Conservation (phyloP, 2,329 filamentous ascomycete genomes). For the Myrmaecium sp. region DNA sequence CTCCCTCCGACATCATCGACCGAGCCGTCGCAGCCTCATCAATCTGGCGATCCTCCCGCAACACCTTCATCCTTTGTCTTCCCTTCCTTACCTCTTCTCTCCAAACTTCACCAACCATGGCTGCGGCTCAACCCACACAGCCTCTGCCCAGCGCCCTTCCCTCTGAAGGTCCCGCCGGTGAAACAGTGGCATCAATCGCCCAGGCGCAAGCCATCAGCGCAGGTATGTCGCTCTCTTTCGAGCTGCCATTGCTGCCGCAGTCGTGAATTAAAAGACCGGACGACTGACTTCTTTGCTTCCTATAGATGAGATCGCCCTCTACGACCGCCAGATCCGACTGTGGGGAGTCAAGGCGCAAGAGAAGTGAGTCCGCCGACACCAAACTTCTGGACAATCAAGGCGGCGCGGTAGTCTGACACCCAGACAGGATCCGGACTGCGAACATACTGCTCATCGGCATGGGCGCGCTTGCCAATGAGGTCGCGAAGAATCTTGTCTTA, state of each 20-base stretch:
- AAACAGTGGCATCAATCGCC: slow-evolving; percentile 20
- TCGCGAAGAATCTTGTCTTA: slow-evolving; percentile 92
- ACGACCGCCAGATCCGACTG: slow-evolving; percentile 90
- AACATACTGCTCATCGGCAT: slow-evolving; percentile 81
- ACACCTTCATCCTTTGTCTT: no score
- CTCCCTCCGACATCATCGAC: no score
- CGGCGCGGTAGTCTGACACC: slow-evolving; percentile 6
- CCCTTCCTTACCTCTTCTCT: slow-evolving; percentile 3
- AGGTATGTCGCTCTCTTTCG: slow-evolving; percentile 9
- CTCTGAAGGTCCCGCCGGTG: slow-evolving; percentile 16
- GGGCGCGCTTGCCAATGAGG: slow-evolving; percentile 77
- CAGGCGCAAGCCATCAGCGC: slow-evolving; percentile 25
- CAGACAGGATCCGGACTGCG: slow-evolving; percentile 61
- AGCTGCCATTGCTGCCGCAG: no score
- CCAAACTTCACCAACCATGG: slow-evolving; percentile 5
- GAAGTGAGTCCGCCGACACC: slow-evolving; percentile 25
- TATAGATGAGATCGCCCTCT: slow-evolving; percentile 84
- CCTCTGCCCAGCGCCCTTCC: slow-evolving; percentile 10
- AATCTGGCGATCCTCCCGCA: no score
- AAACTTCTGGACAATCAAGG: neutral
- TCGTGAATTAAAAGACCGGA: no score
- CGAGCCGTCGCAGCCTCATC: no score
- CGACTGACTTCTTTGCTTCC: neutral
- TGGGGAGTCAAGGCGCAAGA: slow-evolving; percentile 96
- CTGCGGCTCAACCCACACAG: slow-evolving; percentile 9